phyloP scores from a whole-genome alignment of 2,329 filamentous ascomycete species.

The Clonostachys rosea region DNA sequence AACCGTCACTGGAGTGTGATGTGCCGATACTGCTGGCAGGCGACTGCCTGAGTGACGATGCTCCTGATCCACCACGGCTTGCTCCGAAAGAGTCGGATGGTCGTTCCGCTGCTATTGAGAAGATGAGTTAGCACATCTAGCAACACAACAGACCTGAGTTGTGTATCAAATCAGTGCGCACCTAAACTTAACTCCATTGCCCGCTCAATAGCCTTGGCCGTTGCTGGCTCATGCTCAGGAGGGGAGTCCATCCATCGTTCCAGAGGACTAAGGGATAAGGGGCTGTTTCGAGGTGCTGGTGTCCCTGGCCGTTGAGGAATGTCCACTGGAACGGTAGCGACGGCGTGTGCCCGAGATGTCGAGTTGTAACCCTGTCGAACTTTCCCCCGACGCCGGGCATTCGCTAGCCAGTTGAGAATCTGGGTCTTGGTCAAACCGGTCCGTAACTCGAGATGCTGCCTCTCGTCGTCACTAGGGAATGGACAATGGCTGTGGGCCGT shows the following conservation, averaged over 20 bases:
- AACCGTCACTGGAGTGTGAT: constrained; percentile 46
- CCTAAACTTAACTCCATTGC: constrained; percentile 12
- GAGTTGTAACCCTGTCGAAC: constrained; percentile 45
- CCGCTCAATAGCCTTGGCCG: constrained; percentile 16
- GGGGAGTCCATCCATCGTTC: constrained; percentile 21
- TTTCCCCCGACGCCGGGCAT: constrained; percentile 75
- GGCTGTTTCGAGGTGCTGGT: constrained; percentile 16
- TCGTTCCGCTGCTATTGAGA: neutral
- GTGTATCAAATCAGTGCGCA: constrained; percentile 2
- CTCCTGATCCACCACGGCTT: neutral
- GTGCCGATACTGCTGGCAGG: constrained; percentile 51
- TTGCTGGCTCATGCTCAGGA: constrained; percentile 20
- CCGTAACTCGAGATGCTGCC: constrained; percentile 64
- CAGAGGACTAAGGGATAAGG: constrained; percentile 1
- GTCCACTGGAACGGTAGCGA: constrained; percentile 36
- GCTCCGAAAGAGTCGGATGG: neutral
- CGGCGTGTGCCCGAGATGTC: constrained; percentile 47
- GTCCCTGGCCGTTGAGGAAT: constrained; percentile 41
- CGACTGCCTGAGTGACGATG: constrained; percentile 32
- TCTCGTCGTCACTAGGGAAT: constrained; percentile 80
- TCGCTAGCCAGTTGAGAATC: constrained; percentile 85
- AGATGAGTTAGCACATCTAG: neutral
- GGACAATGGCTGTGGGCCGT: constrained; percentile 69
- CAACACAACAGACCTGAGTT: constrained; percentile 31
- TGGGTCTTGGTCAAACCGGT: constrained; percentile 76